Evolutionary conservation across 1,284 basidiomycete genomes (phyloP).

Genomic region (Vanrija sp.): DNA sequence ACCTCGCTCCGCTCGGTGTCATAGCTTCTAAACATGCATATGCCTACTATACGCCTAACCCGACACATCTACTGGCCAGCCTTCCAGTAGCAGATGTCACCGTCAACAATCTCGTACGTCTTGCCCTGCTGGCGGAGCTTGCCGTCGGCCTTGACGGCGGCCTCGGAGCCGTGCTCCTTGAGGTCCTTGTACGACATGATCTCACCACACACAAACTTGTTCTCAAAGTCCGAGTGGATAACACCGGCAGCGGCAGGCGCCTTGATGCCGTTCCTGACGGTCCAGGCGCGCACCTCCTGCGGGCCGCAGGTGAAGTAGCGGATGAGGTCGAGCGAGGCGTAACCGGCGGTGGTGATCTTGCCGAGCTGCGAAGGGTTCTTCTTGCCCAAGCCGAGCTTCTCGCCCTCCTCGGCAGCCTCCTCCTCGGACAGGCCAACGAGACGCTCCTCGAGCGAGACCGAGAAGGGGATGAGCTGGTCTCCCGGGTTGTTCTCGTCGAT

Average conservation of each 20-base stretch:
- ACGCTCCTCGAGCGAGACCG: slow-evolving; percentile 91
- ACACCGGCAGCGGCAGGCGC: slow-evolving; percentile 98
- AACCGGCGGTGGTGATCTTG: slow-evolving; percentile 91
- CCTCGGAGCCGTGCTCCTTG: slow-evolving; percentile 85
- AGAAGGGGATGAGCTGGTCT: slow-evolving; percentile 94
- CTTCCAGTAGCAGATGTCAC: slow-evolving; percentile 52
- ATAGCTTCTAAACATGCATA: background rate
- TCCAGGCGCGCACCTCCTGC: slow-evolving; percentile 97
- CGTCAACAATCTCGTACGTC: slow-evolving; percentile 59
- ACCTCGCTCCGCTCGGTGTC: background rate
- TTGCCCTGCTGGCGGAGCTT: slow-evolving; percentile 96
- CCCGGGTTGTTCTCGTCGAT: slow-evolving; percentile 97
- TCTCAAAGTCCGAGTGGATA: slow-evolving; percentile 69
- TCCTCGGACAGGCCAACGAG: slow-evolving; percentile 61
- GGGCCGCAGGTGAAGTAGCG: slow-evolving; percentile 97
- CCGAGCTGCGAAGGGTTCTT: slow-evolving; percentile 61
- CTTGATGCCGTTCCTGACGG: slow-evolving; percentile 86
- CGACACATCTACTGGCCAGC: slow-evolving; percentile 16
- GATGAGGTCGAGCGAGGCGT: slow-evolving; percentile 81
- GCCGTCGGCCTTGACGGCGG: slow-evolving; percentile 89
- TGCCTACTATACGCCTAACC: background rate
- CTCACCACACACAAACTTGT: slow-evolving; percentile 99
- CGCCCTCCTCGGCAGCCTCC: slow-evolving; percentile 73
- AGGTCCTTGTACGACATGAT: slow-evolving; percentile 93
- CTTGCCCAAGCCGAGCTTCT: slow-evolving; percentile 51